Conservation (phyloP, 1,284 basidiomycete species). For the Melampsora americana region DNA sequence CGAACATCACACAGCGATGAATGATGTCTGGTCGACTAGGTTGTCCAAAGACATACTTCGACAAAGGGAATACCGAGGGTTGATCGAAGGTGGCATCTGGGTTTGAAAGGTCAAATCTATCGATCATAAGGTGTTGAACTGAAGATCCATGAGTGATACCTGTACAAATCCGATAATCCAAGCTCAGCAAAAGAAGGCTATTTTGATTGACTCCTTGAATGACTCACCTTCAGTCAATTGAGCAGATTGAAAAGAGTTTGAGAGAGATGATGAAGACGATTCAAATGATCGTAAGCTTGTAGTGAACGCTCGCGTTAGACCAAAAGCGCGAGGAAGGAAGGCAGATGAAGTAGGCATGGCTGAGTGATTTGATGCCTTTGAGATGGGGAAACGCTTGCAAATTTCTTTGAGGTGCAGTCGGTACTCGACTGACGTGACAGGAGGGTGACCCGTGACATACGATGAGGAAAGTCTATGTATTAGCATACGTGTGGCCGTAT, state of each 20-base stretch:
- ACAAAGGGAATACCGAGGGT: constrained; percentile 67
- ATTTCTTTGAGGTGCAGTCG: no score
- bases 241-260: background rate
- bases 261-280: background rate
- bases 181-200: background rate
- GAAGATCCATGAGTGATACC: constrained; percentile 37
- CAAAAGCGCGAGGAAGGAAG: background rate
- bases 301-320: background rate
- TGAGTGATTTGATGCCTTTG: no score
- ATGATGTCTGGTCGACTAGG: constrained; percentile 86
- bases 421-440: no score
- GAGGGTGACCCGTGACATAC: no score
- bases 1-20: constrained; percentile 85
- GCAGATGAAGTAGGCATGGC: background rate
- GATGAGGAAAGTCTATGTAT: no score
- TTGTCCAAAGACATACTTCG: constrained; percentile 78
- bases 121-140: constrained; percentile 26
- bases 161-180: background rate
- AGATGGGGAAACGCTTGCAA: no score
- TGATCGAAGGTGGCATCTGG: constrained; percentile 45
- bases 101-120: constrained; percentile 21
- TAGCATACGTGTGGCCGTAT: no score
- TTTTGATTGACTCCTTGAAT: background rate
- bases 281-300: background rate
- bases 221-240: background rate